Conservation (phyloP, 2,329 filamentous ascomycete genomes). For the Conoideocrella luteorostrata region DNA sequence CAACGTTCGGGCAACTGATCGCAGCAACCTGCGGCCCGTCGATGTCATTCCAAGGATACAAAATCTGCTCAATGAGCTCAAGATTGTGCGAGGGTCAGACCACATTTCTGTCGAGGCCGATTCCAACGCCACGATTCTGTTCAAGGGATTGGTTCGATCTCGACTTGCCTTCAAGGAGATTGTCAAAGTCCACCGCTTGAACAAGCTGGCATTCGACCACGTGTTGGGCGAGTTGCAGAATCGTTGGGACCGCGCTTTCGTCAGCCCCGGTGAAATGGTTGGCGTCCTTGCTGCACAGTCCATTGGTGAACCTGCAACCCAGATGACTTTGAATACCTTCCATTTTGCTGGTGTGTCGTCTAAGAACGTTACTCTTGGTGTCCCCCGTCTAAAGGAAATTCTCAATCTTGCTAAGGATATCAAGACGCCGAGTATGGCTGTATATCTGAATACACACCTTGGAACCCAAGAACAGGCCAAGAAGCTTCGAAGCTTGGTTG, state of each 20-base stretch:
- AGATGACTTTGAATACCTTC: constrained; percentile 99
- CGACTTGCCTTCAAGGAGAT: constrained; percentile 89
- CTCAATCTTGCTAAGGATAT: constrained; percentile 96
- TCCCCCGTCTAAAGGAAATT: constrained; percentile 98
- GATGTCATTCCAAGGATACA: constrained; percentile 79
- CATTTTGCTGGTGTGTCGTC: constrained; percentile 99
- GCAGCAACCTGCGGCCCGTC: constrained; percentile 82
- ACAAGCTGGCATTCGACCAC: constrained; percentile 87
- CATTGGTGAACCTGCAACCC: constrained; percentile 95
- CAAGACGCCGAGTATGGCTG: constrained; percentile 96
- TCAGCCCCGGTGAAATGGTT: constrained; percentile 96
- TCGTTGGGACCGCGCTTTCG: constrained; percentile 77
- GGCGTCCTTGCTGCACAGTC: constrained; percentile 96
- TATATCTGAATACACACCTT: constrained; percentile 65
- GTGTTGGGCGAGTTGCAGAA: constrained; percentile 86
- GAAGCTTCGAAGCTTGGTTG: constrained; percentile 77
- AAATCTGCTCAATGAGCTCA: constrained; percentile 66
- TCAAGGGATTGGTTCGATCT: constrained; percentile 87
- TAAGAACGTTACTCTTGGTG: constrained; percentile 99
- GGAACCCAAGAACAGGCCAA: constrained; percentile 76
- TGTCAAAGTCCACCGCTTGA: constrained; percentile 77
- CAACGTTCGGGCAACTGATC: constrained; percentile 75
- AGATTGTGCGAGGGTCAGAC: constrained; percentile 83
- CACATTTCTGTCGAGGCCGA: constrained; percentile 80
- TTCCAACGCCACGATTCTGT: constrained; percentile 77